Conservation (phyloP, 2,329 filamentous ascomycete genomes). For the Neurospora sp. region DNA sequence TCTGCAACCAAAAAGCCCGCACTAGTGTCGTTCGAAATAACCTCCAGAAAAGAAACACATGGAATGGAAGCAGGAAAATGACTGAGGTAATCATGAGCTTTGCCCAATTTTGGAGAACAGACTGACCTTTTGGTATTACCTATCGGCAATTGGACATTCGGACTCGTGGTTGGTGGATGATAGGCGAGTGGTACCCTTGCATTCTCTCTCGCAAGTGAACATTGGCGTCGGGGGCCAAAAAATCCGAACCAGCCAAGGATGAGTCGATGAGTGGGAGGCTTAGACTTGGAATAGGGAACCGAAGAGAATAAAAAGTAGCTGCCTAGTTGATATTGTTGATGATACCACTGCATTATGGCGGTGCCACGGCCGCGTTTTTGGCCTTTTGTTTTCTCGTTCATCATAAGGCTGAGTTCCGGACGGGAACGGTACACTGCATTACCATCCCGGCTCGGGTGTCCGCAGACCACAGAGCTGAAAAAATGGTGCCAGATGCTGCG, state of each 20-base stretch:
- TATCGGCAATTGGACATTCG: background rate
- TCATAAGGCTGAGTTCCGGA: background rate
- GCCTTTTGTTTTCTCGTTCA: background rate
- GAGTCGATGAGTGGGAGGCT: background rate
- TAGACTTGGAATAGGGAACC: background rate
- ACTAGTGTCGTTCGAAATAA: background rate
- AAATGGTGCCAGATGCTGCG: background rate
- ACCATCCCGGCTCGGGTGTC: background rate
- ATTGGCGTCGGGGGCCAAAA: background rate
- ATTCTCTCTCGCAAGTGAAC: background rate
- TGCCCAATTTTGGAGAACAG: background rate
- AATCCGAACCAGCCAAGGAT: background rate
- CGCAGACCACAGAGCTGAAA: background rate
- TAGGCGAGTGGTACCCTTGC: background rate
- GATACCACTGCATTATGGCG: background rate
- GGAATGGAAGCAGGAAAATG: background rate
- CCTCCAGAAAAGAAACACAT: background rate
- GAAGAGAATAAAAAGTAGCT: background rate
- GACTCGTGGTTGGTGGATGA: background rate
- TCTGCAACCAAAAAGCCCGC: background rate
- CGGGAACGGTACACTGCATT: background rate
- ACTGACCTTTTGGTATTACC: background rate
- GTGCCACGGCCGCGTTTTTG: background rate
- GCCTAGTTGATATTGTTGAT: background rate
- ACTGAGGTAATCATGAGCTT: background rate